Base-by-base conservation (phyloP, 805 yeast species). In the Brettanomyces bruxellensis region DNA sequence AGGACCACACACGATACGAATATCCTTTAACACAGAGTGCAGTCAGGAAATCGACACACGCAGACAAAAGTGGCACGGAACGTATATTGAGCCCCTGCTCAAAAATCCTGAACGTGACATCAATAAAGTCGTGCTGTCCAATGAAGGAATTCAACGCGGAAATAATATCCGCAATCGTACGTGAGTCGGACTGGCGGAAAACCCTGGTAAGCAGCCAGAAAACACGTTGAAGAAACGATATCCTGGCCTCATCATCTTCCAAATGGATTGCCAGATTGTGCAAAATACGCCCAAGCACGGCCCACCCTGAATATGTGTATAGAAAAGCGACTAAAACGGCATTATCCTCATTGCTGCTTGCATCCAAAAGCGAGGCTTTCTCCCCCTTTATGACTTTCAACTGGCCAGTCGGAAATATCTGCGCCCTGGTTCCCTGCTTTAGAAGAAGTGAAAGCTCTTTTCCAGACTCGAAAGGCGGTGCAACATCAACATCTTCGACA, bases 281-380 rank as follows among this genome's bases (percentile, higher is more conserved):
- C 32, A 90, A 62, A 0, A 86, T 66, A 55, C 95, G 73, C 1
- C 97, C 97, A 14, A 91, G 55, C 25, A 85, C 64, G 0, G 95
- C 76, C 95, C 97, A 89, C 1, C 97, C 97, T 57, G 81, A 86
- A 59, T 81, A 88, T 3, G 73, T 72, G 58, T 83, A 78, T 25
- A 82, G 66, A 66, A 93, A 89, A 23, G 87, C 73, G 3, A 85
- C 84, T 14, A 75, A 55, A 4, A 55, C 32, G 25, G 49, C 38
- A 25, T 54, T 48, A 13, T 47, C 51, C 25, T 25, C 25, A 34
- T 37, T 30, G 12, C n/a, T n/a, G 3, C 25, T 23, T 3, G 38
- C 14, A 18, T 35, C 38, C 9, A 51, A 6, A 13, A 52, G 34
- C 7, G 38, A n/a, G 13, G 23, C 23, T 12, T 35, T 35, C 14